Conservation (phyloP, 1,284 basidiomycete genomes). For the Calocybe gambosa region DNA sequence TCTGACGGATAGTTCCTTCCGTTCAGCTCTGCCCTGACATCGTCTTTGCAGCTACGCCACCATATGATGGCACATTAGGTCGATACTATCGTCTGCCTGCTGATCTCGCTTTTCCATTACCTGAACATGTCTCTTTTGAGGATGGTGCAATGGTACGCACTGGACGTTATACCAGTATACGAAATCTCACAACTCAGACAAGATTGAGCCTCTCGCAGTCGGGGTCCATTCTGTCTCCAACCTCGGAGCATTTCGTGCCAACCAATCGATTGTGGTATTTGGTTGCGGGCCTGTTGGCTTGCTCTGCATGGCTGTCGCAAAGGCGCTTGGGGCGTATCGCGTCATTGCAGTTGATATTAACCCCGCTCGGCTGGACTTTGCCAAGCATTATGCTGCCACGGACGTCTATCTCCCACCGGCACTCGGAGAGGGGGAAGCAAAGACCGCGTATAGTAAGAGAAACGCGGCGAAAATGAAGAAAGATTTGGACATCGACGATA, state of each 20-base stretch:
- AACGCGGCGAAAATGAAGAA: conserved; percentile 59
- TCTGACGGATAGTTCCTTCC: not conserved
- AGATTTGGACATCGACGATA: conserved; percentile 52
- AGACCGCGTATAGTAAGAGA: conserved; percentile 61
- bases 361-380: conserved; percentile 78
- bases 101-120: conserved; percentile 71
- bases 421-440: conserved; percentile 58
- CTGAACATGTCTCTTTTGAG: conserved; percentile 69
- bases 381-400: conserved; percentile 84
- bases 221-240: conserved; percentile 84
- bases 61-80: conserved; percentile 81
- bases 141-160: conserved; percentile 74
- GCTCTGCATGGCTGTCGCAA: conserved; percentile 89
- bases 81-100: conserved; percentile 77
- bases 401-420: conserved; percentile 45
- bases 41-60: conserved; percentile 85
- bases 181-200: conserved; percentile 6
- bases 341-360: conserved; percentile 87
- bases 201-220: conserved; percentile 95
- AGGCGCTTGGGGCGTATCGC: conserved; percentile 77
- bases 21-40: conserved; percentile 70
- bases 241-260: conserved; percentile 68
- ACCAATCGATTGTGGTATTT: conserved; percentile 75
- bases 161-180: not conserved
- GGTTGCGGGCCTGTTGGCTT: conserved; percentile 92